Base-by-base conservation (phyloP, 2,329 filamentous ascomycete species). In the Paramyrothecium sp. region DNA sequence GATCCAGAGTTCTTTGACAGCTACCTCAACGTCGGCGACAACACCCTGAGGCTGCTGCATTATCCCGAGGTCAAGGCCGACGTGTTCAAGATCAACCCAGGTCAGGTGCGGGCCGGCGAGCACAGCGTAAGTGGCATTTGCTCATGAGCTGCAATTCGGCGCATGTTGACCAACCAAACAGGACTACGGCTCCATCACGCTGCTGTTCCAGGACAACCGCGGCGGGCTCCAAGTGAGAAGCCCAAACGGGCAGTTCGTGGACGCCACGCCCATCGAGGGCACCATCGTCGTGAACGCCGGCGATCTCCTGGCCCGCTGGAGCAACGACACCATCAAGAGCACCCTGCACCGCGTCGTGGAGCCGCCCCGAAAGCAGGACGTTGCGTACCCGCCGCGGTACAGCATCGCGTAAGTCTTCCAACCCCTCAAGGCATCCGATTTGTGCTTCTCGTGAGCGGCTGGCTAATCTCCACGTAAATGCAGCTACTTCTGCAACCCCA, bases 321-420 rank as follows among this genome's bases (percentile, higher is more conserved):
- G 89, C 61, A 97, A 97, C 68, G 91, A 96, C 67, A 89, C 85
- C 4, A 96, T 97, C 75, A 92, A 90, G 76, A 94, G 90, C 69
- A 97, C 93, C 3, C 85, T 92, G 59, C 93, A 97, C 73, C 86
- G 92, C 12, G 93, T 97, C 1, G 90, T 97, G 5, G 90, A 97
- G 75, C 93, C 93, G 2, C 90, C 91, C 1, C 77, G 79, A 17
- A 81, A 80, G 3, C 78, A 76, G 3, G 76, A 75, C 8, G 81
- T 80, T 17, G 75, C 78, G 44, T 89, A 96, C 71, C 91, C 92
- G 1, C 81, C 91, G 1, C 81, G 90, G 44, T 97, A 97, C 69
- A 94, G 89, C 65, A 89, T 97, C 69, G 93, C 92, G 65, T 97
- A 65, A 68, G 82, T 78, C 20, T 52, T 21, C 46, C 16, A 30